These are phyloP conservation scores for Tetrapisispora phaffii DNA, from an alignment of 805 yeast genomes.

Conservation along the genomic window DNA sequence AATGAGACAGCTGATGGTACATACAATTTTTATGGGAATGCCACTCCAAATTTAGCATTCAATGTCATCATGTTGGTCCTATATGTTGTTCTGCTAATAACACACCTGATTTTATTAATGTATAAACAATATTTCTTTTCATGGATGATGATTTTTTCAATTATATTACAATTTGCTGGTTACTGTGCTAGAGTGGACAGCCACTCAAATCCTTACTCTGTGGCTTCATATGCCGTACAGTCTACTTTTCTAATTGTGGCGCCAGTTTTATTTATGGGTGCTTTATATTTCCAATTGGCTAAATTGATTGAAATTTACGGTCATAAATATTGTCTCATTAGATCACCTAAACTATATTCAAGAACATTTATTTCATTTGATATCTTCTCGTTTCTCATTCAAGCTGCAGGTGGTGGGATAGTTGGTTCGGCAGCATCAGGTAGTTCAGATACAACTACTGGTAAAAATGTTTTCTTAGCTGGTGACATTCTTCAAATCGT, in stretches of 20 bases:
- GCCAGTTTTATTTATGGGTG: constrained; percentile 81
- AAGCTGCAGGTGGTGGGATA: constrained; percentile 69
- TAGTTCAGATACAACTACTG: constrained; percentile 17
- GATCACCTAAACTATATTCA: constrained; percentile 33
- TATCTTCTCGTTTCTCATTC: constrained; percentile 51
- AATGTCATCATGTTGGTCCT: constrained; percentile 48
- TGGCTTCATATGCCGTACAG: constrained; percentile 48
- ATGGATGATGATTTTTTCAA: constrained; percentile 44
- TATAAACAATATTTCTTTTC: constrained; percentile 60
- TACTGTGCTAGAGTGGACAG: constrained; percentile 51
- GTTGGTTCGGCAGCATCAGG: constrained; percentile 40
- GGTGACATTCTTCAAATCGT: constrained; percentile 73
- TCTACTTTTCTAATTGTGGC: constrained; percentile 62
- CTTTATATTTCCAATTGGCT: constrained; percentile 62
- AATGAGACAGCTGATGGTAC: background rate
- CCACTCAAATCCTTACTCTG: constrained; percentile 28
- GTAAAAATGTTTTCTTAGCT: constrained; percentile 48
- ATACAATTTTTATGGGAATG: constrained; percentile 30
- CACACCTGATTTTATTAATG: constrained; percentile 38
- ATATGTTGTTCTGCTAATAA: constrained; percentile 39
- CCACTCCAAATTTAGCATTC: constrained; percentile 44
- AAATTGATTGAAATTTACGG: constrained; percentile 58
- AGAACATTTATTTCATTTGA: constrained; percentile 60
- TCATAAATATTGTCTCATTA: constrained; percentile 36
- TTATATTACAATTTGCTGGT: constrained; percentile 55